Conservation (phyloP, 768 basidiomycete genomes). For the Leccinum disarticulatum region DNA sequence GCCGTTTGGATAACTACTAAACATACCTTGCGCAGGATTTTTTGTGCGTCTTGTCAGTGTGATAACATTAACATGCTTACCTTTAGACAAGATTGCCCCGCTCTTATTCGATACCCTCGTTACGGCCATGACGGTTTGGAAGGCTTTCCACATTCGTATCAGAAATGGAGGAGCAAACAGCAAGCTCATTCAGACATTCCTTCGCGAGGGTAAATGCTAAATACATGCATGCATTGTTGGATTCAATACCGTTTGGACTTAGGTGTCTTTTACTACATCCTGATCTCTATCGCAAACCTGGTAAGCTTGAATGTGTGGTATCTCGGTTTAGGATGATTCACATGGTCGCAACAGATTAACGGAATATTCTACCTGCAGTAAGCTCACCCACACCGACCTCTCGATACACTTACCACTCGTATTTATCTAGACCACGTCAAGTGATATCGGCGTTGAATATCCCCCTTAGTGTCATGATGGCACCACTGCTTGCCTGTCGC, state of each 20-base stretch:
- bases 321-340: conserved; percentile 4
- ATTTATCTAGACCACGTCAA: conserved; percentile 61
- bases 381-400: conserved; percentile 19
- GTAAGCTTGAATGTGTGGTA: conserved; percentile 27
- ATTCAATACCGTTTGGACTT: not conserved
- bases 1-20: conserved; percentile 4
- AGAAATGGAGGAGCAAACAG: conserved; percentile 76
- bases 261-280: conserved; percentile 80
- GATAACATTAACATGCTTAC: conserved; percentile 5
- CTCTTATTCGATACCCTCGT: conserved; percentile 80
- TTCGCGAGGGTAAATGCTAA: conserved; percentile 62
- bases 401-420: conserved; percentile 12
- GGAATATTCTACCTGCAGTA: conserved; percentile 87
- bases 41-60: conserved; percentile 44
- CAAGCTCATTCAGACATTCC: conserved; percentile 78
- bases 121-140: conserved; percentile 77
- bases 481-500: conserved; percentile 76
- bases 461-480: conserved; percentile 82
- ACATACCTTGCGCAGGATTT: conserved; percentile 41
- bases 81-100: conserved; percentile 63
- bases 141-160: conserved; percentile 74
- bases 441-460: conserved; percentile 83
- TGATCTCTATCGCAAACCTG: conserved; percentile 86
- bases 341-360: conserved; percentile 48
- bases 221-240: conserved; percentile 2